Conservation (phyloP, 2,329 filamentous ascomycete species). For the Aspergillus ruber region DNA sequence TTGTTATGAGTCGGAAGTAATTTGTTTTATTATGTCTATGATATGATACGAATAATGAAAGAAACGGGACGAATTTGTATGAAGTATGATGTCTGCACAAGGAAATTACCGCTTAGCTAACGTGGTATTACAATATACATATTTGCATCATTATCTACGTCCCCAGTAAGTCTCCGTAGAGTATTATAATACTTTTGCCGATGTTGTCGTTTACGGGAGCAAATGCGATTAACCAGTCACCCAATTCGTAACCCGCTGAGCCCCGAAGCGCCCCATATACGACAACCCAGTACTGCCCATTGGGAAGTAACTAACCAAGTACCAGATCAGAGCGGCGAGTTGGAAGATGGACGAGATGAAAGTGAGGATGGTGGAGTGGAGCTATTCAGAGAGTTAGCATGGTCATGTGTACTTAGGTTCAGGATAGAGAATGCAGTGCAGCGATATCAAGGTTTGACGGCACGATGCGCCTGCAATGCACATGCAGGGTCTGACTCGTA, state of each 20-base stretch:
- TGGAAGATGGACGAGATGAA: conserved; percentile 78
- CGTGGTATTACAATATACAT: not conserved
- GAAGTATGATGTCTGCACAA: not conserved
- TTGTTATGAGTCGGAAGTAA: conserved; percentile 36
- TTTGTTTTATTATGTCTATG: not conserved
- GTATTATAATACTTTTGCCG: not conserved
- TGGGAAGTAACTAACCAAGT: conserved; percentile 93
- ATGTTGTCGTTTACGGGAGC: not conserved
- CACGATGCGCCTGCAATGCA: not conserved
- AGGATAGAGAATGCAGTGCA: too few relatives aligned
- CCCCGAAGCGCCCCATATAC: conserved; percentile 79
- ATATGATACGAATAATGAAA: conserved; percentile 1
- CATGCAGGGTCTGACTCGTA: not conserved
- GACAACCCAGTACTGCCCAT: conserved; percentile 89
- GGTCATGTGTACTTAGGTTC: too few relatives aligned
- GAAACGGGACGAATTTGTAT: conserved; percentile 3
- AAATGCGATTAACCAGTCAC: conserved; percentile 58
- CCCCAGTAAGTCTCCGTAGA: not conserved
- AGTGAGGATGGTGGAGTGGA: conserved; percentile 77
- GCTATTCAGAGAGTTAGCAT: conserved; percentile 44
- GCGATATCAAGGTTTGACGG: not conserved
- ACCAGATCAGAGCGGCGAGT: conserved; percentile 78
- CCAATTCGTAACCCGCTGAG: conserved; percentile 78
- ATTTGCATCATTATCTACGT: too few relatives aligned
- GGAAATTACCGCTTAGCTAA: not conserved